A percentile compares a stretch with the other conserved stretches of the same genome.
These are phyloP conservation scores for Quercus tomentella DNA, from an alignment of 331 rosid species.

Conservation along the genomic window DNA sequence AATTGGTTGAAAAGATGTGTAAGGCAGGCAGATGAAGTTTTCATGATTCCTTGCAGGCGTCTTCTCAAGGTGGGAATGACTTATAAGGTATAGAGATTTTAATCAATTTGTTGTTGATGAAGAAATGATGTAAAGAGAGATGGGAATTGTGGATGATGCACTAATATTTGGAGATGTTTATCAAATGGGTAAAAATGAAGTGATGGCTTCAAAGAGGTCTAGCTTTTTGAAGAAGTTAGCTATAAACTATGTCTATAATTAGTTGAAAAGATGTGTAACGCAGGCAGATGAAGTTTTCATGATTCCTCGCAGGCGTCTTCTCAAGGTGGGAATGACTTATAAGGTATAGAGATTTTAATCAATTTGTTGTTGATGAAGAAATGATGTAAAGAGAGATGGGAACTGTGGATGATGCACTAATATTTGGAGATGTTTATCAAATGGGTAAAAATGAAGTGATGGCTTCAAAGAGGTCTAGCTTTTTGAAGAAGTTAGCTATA, in stretches of 20 bases:
- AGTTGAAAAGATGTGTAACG: conserved; percentile 42
- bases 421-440: conserved; percentile 32
- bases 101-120: too few species aligned
- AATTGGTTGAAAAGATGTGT: conserved; percentile 44
- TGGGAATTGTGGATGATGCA: conserved; percentile 29
- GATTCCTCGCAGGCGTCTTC: conserved; percentile 45
- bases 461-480: conserved; percentile 31
- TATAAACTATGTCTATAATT: conserved; percentile 47
- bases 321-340: conserved; percentile 58
- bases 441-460: conserved; percentile 51
- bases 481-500: conserved; percentile 35
- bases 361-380: not conserved
- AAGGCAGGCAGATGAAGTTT: conserved; percentile 36
- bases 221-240: conserved; percentile 29
- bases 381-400: conserved; percentile 21
- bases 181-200: conserved; percentile 49
- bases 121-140: conserved; percentile 15
- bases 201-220: conserved; percentile 36
- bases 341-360: conserved; percentile 22
- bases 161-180: conserved; percentile 26
- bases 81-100: conserved; percentile 29
- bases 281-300: conserved; percentile 44
- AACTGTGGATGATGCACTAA: conserved; percentile 23
- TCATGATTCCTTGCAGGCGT: conserved; percentile 51
- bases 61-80: conserved; percentile 57